Percentiles rank a stretch among this genome's conserved stretches.
These are phyloP conservation scores for Croton setiger DNA, from an alignment of 441 rosid species.

Conservation along the genomic window DNA sequence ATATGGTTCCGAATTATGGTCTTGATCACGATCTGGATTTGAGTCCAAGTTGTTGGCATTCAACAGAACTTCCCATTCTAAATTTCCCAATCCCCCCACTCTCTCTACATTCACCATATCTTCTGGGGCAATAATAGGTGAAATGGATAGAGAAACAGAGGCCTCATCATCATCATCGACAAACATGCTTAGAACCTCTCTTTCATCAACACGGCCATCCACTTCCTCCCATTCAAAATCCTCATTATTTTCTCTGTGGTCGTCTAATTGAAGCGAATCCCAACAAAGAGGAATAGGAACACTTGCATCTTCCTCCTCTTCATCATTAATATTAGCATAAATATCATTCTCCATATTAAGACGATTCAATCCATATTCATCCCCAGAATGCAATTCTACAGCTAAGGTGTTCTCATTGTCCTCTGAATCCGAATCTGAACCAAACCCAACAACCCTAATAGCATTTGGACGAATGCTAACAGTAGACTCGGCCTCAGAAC, in stretches of 20 bases:
- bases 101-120: constrained; percentile 42
- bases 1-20: constrained; percentile 34
- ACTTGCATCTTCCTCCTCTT: constrained; percentile 44
- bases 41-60: constrained; percentile 53
- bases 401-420: constrained; percentile 27
- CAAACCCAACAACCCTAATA: constrained; percentile 36
- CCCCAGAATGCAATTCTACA: constrained; percentile 40
- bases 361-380: constrained; percentile 36
- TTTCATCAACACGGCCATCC: constrained; percentile 57
- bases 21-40: constrained; percentile 37
- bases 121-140: constrained; percentile 48
- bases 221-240: constrained; percentile 97
- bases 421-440: constrained; percentile 52
- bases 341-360: constrained; percentile 15
- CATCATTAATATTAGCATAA: constrained; percentile 25
- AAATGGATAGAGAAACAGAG: constrained; percentile 45
- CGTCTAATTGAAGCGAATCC: constrained; percentile 72
- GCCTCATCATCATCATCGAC: constrained; percentile 52
- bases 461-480: constrained; percentile 24
- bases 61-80: constrained; percentile 81
- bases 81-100: constrained; percentile 40
- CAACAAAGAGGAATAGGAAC: constrained; percentile 53
- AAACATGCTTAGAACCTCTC: constrained; percentile 57
- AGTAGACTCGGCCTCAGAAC: constrained; percentile 32
- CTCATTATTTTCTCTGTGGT: constrained; percentile 51